Conservation (phyloP, 78 protist species). For the Blattamonas nauphoetae region DNA sequence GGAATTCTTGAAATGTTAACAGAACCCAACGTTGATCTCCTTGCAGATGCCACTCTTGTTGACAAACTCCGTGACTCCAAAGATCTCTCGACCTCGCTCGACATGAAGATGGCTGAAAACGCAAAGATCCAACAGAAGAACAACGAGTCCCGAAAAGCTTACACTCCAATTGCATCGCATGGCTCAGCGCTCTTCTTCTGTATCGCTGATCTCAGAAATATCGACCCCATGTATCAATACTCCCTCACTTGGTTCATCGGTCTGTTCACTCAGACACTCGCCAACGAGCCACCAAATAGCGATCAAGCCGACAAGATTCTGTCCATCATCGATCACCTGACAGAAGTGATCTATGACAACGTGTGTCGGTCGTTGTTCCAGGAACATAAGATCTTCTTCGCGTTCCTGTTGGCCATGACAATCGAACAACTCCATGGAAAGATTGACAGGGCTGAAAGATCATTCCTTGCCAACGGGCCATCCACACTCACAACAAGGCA, state of each 20-base stretch:
- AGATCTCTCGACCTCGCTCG: not conserved
- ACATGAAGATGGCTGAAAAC: constrained; percentile 32
- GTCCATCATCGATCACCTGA: constrained; percentile 16
- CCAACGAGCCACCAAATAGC: not conserved
- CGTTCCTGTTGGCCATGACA: constrained; percentile 38
- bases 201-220: constrained; percentile 1
- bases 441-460: not conserved
- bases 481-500: not conserved
- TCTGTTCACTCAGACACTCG: constrained; percentile 29
- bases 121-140: constrained; percentile 18
- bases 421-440: not conserved
- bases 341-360: constrained; percentile 25
- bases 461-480: constrained; percentile 5
- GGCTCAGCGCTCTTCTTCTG: constrained; percentile 49
- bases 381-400: constrained; percentile 56
- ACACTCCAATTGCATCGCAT: constrained; percentile 43
- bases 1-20: constrained; percentile 31
- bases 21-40: constrained; percentile 32
- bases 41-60: constrained; percentile 40
- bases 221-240: constrained; percentile 60
- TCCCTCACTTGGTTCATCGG: constrained; percentile 51
- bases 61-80: constrained; percentile 48
- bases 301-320: constrained; percentile 20
- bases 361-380: constrained; percentile 52
- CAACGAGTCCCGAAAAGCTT: constrained; percentile 36